Base-by-base conservation (phyloP, 148 eudicot species). In the Persicaria tinctoria region DNA sequence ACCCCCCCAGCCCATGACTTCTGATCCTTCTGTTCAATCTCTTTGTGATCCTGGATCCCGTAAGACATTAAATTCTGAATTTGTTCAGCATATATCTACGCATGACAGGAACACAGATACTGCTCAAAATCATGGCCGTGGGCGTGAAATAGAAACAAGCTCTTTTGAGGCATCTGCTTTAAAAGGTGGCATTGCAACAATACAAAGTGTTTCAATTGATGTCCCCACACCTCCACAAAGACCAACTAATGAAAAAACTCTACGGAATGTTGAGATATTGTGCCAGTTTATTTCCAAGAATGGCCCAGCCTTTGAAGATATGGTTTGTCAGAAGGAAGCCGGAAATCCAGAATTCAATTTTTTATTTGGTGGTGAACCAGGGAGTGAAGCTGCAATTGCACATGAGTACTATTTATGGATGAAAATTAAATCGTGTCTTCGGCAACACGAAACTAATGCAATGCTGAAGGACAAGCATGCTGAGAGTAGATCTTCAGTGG, bases 351-450 rank as follows among this genome's bases (percentile, higher is more conserved):
- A 86, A 76, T 87, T 87, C 70, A 47, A 80, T 63, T 89, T 89
- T 87, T 78, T 89, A 77, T 85, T 87, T 83, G 88, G 88, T 49
- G 93, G 93, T 18, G 88, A 86, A 48, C 84, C 83, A n/a, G 93
- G 90, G 75, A 88, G 88, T 78, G 85, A 86, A 84, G 88, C 89
- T 75, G 84, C 88, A 38, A 74, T 81, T 76, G 84, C 87, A 10
- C 84, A 72, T 68, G 86, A 83, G 68, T 88, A 90, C 75, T 90
- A 82, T 80, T 73, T 78, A 82, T 88, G 91, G 94, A 81, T 79
- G 87, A 90, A 83, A 79, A 88, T 77, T 76, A 86, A 85, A 80
- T 79, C 70, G 69, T 64, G 82, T 79, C 74, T 83, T 76, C 68
- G 78, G 60, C 68, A 79, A 66, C 77, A 60, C 72, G 41, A 78